Conservation (phyloP, 73 alveolate genomes). For the Paramecium caudatum region DNA sequence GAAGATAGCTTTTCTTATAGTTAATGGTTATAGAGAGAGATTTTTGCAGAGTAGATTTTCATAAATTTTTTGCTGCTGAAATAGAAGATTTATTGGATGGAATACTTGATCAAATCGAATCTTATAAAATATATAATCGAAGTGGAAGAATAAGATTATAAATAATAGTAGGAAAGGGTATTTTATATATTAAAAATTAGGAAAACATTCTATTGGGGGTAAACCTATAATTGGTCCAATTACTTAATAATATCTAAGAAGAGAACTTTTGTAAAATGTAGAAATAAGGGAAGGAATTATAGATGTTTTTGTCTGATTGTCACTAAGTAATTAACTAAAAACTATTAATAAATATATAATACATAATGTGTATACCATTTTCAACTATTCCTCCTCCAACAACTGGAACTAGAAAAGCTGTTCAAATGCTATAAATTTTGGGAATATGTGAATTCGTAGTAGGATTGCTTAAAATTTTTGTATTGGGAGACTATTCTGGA, state of each 20-base stretch:
- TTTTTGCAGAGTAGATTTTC: slow-evolving; percentile 23
- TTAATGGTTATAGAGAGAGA: slow-evolving; percentile 8
- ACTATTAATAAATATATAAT: background rate
- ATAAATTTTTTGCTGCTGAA: background rate
- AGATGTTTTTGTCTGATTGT: background rate
- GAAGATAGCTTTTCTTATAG: background rate
- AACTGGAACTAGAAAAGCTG: slow-evolving; percentile 51
- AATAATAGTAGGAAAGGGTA: slow-evolving; percentile 31
- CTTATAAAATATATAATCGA: background rate
- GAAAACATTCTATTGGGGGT: background rate
- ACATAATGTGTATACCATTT: slow-evolving; percentile 41
- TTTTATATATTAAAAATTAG: background rate
- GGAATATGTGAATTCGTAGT: slow-evolving; percentile 9
- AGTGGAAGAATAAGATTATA: background rate
- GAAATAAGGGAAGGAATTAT: slow-evolving; percentile 16
- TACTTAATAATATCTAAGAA: background rate
- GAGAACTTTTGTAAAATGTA: background rate
- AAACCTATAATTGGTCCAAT: slow-evolving; percentile 28
- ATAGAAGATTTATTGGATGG: slow-evolving; percentile 3
- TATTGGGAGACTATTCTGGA: background rate
- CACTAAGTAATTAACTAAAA: background rate
- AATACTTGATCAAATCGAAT: slow-evolving; percentile 3
- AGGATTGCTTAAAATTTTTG: slow-evolving; percentile 1
- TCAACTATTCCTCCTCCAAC: slow-evolving; percentile 60
- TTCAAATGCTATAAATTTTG: slow-evolving; percentile 22